Evolutionary conservation across 2,329 filamentous ascomycete species (phyloP).

Genomic region (Hypoxylon sp.): DNA sequence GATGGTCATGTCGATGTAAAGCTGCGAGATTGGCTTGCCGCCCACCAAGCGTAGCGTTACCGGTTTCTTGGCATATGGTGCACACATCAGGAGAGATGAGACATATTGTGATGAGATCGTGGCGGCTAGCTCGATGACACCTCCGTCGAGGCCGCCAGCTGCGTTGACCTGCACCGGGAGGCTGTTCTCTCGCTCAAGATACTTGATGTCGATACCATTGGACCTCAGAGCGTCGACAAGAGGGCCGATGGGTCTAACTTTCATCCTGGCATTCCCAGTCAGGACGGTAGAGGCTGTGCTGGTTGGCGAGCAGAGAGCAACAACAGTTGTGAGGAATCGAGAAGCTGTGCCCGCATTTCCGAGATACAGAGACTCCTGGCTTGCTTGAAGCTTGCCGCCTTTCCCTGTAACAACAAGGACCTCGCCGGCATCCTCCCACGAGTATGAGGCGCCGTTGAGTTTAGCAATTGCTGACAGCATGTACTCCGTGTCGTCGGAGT

Average conservation of each 20-base stretch:
- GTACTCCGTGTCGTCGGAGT: constrained; percentile 96
- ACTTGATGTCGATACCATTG: constrained; percentile 89
- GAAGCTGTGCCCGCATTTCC: constrained; percentile 97
- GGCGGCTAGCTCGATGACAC: constrained; percentile 88
- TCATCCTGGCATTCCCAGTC: constrained; percentile 96
- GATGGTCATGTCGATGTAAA: constrained; percentile 98
- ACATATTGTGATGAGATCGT: constrained; percentile 99
- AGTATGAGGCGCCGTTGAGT: constrained; percentile 85
- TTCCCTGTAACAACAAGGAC: constrained; percentile 88
- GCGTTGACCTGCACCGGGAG: constrained; percentile 85
- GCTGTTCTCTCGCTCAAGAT: constrained; percentile 82
- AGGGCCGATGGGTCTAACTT: constrained; percentile 90
- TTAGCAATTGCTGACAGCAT: constrained; percentile 93
- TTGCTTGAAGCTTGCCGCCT: constrained; percentile 84
- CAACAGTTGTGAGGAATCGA: constrained; percentile 91
- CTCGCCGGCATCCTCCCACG: constrained; percentile 95
- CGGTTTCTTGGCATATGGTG: constrained; percentile 92
- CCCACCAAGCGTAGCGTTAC: constrained; percentile 90
- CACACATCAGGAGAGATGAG: constrained; percentile 94
- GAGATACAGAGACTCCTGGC: constrained; percentile 80
- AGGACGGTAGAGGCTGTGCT: constrained; percentile 75
- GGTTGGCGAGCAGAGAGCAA: constrained; percentile 78
- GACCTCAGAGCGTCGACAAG: constrained; percentile 87
- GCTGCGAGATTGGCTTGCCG: constrained; percentile 96
- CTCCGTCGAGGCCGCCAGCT: constrained; percentile 82